Evolutionary conservation across 2,329 filamentous ascomycete genomes (phyloP), one percentile per base, ranked within the genome.

Genomic region (Stagonosporopsis vannaccii): DNA sequence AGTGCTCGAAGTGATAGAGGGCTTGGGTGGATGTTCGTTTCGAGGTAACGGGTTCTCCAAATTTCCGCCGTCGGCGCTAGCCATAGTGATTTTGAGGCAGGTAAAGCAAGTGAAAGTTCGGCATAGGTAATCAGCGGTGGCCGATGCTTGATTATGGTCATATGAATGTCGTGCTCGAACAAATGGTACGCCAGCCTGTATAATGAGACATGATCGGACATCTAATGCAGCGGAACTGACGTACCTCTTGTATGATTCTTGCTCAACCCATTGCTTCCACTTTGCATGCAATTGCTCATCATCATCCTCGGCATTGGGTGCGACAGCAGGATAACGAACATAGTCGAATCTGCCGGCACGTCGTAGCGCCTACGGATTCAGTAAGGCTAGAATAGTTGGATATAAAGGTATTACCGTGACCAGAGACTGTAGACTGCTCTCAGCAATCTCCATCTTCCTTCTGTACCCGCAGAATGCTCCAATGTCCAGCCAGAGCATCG

Each of bases 211-310:
- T 45, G 19, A 19, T 12, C 6, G 17, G n/a, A 22, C 0, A 23
- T 33, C 8, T 0, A 3, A 84, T 51, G 87, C 85, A 4, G 83
- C 83, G 2, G 17, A 7, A 32, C 20, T 20, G 5, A 25, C 5
- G 6, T 90, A 82, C 79, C 86, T 81, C 70, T 90, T 90, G 77
- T 85, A 88, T 5, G 85, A 86, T 67, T 90, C 87, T 47, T 82
- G 77, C 48, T 85, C 81, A 19, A 84, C 79, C 87, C 87, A 90
- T 19, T 73, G 72, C 54, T 75, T 80, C 88, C 88, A 90, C 63
- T 90, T 90, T 11, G 78, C 74, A 55, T 88, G 80, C 0, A 90
- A 74, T 4, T 76, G 74, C 19, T 84, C 77, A 1, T 82, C 84
- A 25, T 82, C 76, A 53, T 90, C 59, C 2, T 59, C 44, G 1